Conservation (phyloP, 176 grass and related monocot species). For the Thalia dealbata region DNA sequence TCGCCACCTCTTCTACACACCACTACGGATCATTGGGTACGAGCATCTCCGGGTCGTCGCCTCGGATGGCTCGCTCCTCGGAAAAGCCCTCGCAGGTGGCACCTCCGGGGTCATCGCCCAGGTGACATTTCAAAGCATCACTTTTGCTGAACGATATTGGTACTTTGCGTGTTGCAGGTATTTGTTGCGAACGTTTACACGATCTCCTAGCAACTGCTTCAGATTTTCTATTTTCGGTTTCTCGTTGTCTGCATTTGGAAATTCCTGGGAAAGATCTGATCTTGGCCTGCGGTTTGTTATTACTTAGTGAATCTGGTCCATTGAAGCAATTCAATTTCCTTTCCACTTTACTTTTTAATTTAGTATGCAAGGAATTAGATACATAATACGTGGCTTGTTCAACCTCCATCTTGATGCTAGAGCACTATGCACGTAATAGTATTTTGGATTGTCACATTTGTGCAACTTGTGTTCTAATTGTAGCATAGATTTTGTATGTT, state of each 20-base stretch:
- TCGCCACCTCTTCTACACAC: slow-evolving; percentile 68
- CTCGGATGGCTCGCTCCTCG: slow-evolving; percentile 30
- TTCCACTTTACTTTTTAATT: background rate
- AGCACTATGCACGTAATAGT: background rate
- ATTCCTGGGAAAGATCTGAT: background rate
- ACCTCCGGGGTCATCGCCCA: slow-evolving; percentile 53
- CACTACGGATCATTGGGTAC: slow-evolving; percentile 69
- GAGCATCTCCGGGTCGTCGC: slow-evolving; percentile 48
- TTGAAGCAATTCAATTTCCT: background rate
- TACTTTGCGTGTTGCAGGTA: background rate
- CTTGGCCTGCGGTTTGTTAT: background rate
- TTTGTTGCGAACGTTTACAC: background rate
- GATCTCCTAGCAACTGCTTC: background rate
- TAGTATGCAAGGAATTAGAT: background rate
- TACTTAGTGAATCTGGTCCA: background rate
- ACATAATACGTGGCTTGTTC: background rate
- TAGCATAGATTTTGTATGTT: background rate
- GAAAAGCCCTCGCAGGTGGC: slow-evolving; percentile 55
- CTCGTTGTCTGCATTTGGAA: background rate
- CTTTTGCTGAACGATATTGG: background rate
- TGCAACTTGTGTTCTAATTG: background rate
- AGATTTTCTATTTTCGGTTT: background rate
- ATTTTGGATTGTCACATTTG: background rate
- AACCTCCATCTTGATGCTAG: background rate
- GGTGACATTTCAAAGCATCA: slow-evolving; percentile 24